Evolutionary conservation across 352 stramenopile species (phyloP).

Genomic region (Globisporangium perplexum): DNA sequence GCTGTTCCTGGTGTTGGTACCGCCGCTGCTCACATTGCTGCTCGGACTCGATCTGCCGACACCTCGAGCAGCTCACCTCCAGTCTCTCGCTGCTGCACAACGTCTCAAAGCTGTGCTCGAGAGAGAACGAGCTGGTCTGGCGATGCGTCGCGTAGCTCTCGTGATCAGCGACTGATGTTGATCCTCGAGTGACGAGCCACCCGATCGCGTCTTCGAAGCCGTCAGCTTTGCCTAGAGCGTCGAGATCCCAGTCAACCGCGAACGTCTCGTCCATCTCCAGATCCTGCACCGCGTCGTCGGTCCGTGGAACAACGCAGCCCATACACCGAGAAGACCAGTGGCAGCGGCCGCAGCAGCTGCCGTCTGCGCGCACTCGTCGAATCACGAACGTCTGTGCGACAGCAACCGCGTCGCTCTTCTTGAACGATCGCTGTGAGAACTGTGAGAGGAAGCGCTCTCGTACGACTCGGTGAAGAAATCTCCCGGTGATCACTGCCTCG

Average conservation of each 20-base stretch:
- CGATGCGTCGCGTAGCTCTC: conserved; percentile 30
- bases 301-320: conserved; percentile 38
- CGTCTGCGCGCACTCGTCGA: conserved; percentile 36
- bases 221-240: conserved; percentile 1
- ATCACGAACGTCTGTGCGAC: conserved; percentile 27
- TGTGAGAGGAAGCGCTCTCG: conserved; percentile 12
- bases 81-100: conserved; percentile 42
- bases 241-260: conserved; percentile 55
- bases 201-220: conserved; percentile 11
- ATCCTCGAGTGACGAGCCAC: conserved; percentile 16
- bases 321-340: conserved; percentile 46
- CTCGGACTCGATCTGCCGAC: conserved; percentile 8
- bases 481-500: conserved; percentile 18
- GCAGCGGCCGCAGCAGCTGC: conserved; percentile 37
- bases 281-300: conserved; percentile 24
- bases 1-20: too few species aligned
- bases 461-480: conserved; percentile 24
- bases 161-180: conserved; percentile 24
- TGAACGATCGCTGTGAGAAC: conserved; percentile 2
- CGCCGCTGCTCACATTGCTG: background rate
- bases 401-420: background rate
- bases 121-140: conserved; percentile 18
- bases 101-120: conserved; percentile 36
- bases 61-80: conserved; percentile 37
- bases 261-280: conserved; percentile 49